Evolutionary conservation across 2,329 filamentous ascomycete genomes (phyloP), one percentile per base, ranked within the genome.

Genomic region (Coniella lustricola): DNA sequence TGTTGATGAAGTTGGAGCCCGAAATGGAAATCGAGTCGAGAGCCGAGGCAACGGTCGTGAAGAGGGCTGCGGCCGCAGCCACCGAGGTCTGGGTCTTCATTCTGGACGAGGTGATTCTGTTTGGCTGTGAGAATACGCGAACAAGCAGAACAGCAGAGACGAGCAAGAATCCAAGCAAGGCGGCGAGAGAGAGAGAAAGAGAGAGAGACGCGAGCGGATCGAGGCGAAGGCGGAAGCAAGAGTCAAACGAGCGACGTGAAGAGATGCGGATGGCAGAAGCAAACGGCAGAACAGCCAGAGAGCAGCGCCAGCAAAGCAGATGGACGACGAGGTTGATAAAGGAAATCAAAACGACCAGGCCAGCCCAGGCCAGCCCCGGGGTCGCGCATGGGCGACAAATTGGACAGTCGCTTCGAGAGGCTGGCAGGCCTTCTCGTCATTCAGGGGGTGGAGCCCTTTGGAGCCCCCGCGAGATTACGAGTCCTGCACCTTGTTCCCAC

Each of bases 1-100:
- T 77, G 62, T 80, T 70, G 50, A 82, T 77, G 56, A 78, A 67
- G 44, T 69, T 70, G 50, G 51, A 43, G 13, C 51, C 51, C 35
- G 40, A 38, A 3, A 50, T 45, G 25, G 44, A 41, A 10, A 53
- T 20, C 16, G 50, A 34, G 39, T 53, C 48, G 36, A 50, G 35
- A 7, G 51, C 51, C 31, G 51, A 53, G 13, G 48, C 51, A 21
- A 53, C 14, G 12, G 51, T 44, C 18, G 51, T 40, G 35, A 53
- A 53, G 39, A 53, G 51, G 44, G 48, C 43, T 21, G 48, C 51
- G 20, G 51, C 51, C 39, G 51, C 35, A 31, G 45, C 45, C 48
- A 46, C 44, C 25, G 48, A 37, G 35, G 48, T 32, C 42, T 49
- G 48, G 40, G 50, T 46, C 50, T 52, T 52, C 50, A 52, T 52